Conservation (phyloP, 495 filamentous ascomycete genomes). For the Penicillium lividum region DNA sequence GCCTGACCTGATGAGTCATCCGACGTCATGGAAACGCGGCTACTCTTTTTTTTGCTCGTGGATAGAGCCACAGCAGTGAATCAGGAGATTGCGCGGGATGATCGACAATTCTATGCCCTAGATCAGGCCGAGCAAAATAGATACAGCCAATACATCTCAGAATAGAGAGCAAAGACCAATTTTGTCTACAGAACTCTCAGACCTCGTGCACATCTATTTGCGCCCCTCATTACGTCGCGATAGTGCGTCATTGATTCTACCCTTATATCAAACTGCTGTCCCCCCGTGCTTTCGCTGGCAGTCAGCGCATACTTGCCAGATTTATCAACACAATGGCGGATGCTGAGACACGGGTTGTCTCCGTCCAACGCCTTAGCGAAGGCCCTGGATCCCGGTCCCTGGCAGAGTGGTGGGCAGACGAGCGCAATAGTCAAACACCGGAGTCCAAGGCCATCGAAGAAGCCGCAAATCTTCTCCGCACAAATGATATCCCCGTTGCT, state of each 20-base stretch:
- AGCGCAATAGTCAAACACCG: conserved; percentile 36
- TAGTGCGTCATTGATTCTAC: conserved; percentile 28
- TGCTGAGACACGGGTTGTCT: conserved; percentile 39
- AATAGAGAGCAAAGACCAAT: not conserved
- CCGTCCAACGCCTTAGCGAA: conserved; percentile 45
- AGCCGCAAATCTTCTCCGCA: conserved; percentile 62
- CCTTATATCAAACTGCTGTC: conserved; percentile 36
- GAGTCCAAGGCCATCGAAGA: conserved; percentile 43
- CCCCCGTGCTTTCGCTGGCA: conserved; percentile 36
- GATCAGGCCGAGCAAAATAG: not conserved
- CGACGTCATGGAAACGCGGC: conserved; percentile 28
- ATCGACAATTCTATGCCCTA: conserved; percentile 17
- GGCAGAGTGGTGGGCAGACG: conserved; percentile 49
- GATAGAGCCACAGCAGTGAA: conserved; percentile 5
- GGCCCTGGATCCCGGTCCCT: conserved; percentile 41
- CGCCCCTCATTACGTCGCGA: conserved; percentile 22
- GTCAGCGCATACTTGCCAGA: conserved; percentile 37
- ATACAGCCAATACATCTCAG: not conserved
- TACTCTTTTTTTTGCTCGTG: conserved; percentile 13
- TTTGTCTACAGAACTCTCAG: conserved; percentile 13
- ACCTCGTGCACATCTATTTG: conserved; percentile 8
- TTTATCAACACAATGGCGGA: conserved; percentile 26
- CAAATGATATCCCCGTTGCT: conserved; percentile 73
- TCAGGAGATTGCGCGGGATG: conserved; percentile 16
- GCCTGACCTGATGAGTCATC: conserved; percentile 28